phyloP scores from a whole-genome alignment of 1,139 yeast species.

The Candida frijolesensis region DNA sequence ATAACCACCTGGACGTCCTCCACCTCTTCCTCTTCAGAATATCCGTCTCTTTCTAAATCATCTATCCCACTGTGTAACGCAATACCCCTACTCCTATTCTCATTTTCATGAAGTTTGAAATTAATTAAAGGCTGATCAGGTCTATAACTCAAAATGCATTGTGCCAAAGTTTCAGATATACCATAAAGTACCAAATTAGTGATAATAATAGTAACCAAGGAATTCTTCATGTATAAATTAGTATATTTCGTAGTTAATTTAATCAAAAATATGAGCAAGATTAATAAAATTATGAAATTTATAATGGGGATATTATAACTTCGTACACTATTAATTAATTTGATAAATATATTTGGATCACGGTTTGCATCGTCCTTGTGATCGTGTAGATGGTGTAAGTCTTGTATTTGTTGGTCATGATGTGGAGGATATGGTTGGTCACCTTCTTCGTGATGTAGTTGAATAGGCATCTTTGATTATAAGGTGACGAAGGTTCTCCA shows the following conservation, averaged over 20 bases:
- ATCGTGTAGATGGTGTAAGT: too few species aligned
- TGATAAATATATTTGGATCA: conserved; percentile 19
- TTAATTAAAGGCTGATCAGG: conserved; percentile 24
- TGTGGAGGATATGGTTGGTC: conserved; percentile 5
- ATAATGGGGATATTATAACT: conserved; percentile 50
- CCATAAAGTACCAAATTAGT: conserved; percentile 84
- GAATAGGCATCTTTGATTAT: conserved; percentile 18
- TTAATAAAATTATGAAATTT: conserved; percentile 53
- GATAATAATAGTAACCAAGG: conserved; percentile 76
- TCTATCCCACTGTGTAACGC: conserved; percentile 38
- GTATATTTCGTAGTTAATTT: conserved; percentile 61
- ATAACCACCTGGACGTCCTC: conserved; percentile 14
- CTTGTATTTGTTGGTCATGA: neutral
- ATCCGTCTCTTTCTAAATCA: conserved; percentile 32
- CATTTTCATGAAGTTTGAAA: conserved; percentile 22
- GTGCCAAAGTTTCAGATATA: conserved; percentile 88
- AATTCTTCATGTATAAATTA: conserved; percentile 63
- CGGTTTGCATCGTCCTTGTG: neutral
- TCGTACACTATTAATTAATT: conserved; percentile 36
- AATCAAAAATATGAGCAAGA: conserved; percentile 51
- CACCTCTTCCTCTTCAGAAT: conserved; percentile 5
- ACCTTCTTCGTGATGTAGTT: conserved; percentile 21
- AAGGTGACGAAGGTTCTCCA: too few species aligned
- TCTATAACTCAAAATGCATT: conserved; percentile 52
- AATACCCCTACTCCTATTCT: conserved; percentile 15